Evolutionary conservation across 768 basidiomycete genomes (phyloP), one percentile per base, ranked within the genome.

Genomic region (Panaeolus papilionaceus): DNA sequence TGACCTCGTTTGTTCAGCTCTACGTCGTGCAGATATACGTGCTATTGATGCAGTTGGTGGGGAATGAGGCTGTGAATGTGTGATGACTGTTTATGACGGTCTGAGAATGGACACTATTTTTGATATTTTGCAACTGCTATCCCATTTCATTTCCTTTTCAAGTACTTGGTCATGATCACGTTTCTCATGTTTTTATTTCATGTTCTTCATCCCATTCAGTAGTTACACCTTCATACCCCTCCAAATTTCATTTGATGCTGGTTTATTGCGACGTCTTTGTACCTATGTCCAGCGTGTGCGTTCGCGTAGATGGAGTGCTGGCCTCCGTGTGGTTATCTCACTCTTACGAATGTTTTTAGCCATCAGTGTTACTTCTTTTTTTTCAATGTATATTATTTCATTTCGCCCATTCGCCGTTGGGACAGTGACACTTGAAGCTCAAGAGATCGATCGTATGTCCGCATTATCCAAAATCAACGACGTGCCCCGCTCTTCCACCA

Each of bases 21-120:
- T 58, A 58, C 28, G 54, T 58, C n/a, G 54, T 58, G 9, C 54
- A 58, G 54, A 58, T 58, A 7, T 58, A 58, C 14, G 54, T 58
- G 11, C 54, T 58, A 2, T 58, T 58, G 54, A 58, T 58, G 54
- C 54, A 58, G 54, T 12, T 58, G 54, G 54, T 58, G 10, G 54
- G 33, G 7, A 37, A 37, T 14, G 33, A 28, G 12, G 28, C 28
- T 58, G 33, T 58, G 10, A 58, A 58, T 58, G 54, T 28, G 26
- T 28, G 26, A 58, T 23, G 4, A 3, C 26, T 58, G 4, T 47
- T 16, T 18, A 47, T 47, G 8, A 18, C 8, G 20, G 54, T 28
- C 28, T 58, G 10, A 14, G 26, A 16, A 58, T 37, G 54, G n/a
- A 58, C 54, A 58, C 14, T 58, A 33, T 14, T 23, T 51, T 33